Conservation (phyloP, 371 early-diverging fungal species). For the Syncephalastrum racemosum region DNA sequence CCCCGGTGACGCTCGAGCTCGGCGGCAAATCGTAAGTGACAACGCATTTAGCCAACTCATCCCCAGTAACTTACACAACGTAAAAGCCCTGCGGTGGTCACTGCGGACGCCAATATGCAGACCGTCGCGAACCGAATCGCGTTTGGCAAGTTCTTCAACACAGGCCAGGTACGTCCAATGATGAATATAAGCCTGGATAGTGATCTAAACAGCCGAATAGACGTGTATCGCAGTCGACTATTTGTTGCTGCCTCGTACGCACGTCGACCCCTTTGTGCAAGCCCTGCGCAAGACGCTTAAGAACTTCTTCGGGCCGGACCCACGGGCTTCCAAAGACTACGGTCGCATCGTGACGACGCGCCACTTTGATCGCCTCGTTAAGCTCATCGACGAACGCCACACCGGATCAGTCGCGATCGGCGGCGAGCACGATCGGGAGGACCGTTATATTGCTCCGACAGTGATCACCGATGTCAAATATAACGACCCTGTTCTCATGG, state of each 20-base stretch:
- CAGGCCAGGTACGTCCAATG: slow-evolving; percentile 67
- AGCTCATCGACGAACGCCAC: slow-evolving; percentile 50
- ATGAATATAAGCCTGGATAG: neutral
- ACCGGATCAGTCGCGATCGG: slow-evolving; percentile 57
- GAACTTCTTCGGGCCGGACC: slow-evolving; percentile 54
- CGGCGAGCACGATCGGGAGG: slow-evolving; percentile 28
- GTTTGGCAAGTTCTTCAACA: slow-evolving; percentile 82
- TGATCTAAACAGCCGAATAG: slow-evolving; percentile 24
- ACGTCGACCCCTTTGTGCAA: slow-evolving; percentile 47
- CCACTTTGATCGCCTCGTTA: slow-evolving; percentile 71
- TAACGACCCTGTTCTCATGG: slow-evolving; percentile 32
- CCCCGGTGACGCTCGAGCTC: slow-evolving; percentile 75
- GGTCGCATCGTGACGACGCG: slow-evolving; percentile 70
- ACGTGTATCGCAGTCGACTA: slow-evolving; percentile 91
- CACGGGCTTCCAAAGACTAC: slow-evolving; percentile 53
- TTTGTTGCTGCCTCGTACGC: slow-evolving; percentile 59
- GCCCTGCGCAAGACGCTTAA: slow-evolving; percentile 53
- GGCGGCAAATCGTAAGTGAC: slow-evolving; percentile 71
- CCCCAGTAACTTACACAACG: neutral
- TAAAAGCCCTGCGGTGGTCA: slow-evolving; percentile 70
- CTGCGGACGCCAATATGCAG: slow-evolving; percentile 61
- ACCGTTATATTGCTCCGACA: slow-evolving; percentile 28
- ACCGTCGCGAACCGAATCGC: slow-evolving; percentile 75
- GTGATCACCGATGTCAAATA: slow-evolving; percentile 23
- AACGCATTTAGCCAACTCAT: neutral